phyloP scores from a whole-genome alignment of 2,329 filamentous ascomycete species.

The Hypoxylon sp. region DNA sequence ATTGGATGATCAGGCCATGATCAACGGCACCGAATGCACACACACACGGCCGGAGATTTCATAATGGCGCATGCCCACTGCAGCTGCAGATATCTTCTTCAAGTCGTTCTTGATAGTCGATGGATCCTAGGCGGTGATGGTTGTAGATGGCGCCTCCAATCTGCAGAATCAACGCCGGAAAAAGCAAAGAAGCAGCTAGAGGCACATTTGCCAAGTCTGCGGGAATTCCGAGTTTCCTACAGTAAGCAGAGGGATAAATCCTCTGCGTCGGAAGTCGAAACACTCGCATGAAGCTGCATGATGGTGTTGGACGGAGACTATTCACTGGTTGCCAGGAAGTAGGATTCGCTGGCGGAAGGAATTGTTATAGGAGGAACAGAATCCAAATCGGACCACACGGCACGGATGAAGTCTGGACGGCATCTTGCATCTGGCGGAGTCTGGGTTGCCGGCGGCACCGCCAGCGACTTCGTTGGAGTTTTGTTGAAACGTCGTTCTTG shows the following conservation, averaged over 20 bases:
- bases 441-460: conserved; percentile 5
- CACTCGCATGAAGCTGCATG: conserved; percentile 17
- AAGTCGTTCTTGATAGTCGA: conserved; percentile 20
- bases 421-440: conserved; percentile 8
- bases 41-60: conserved; percentile 41
- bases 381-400: conserved; percentile 13
- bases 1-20: conserved; percentile 41
- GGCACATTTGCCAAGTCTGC: conserved; percentile 19
- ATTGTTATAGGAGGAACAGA: conserved; percentile 5
- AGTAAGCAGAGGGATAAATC: conserved; percentile 24
- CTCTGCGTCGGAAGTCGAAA: conserved; percentile 21
- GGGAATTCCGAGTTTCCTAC: conserved; percentile 15
- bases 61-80: conserved; percentile 16
- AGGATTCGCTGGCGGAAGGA: conserved; percentile 25
- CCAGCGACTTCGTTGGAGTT: conserved; percentile 1
- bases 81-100: conserved; percentile 13
- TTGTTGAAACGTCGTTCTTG: conserved; percentile 3
- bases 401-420: conserved; percentile 3
- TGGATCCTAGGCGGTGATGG: conserved; percentile 5
- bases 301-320: conserved; percentile 21
- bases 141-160: conserved; percentile 22
- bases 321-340: conserved; percentile 27
- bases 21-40: conserved; percentile 32
- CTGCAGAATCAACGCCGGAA: conserved; percentile 6
- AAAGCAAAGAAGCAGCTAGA: not conserved